Conservation (phyloP, 352 stramenopile species). For the Phytophthora europaea region DNA sequence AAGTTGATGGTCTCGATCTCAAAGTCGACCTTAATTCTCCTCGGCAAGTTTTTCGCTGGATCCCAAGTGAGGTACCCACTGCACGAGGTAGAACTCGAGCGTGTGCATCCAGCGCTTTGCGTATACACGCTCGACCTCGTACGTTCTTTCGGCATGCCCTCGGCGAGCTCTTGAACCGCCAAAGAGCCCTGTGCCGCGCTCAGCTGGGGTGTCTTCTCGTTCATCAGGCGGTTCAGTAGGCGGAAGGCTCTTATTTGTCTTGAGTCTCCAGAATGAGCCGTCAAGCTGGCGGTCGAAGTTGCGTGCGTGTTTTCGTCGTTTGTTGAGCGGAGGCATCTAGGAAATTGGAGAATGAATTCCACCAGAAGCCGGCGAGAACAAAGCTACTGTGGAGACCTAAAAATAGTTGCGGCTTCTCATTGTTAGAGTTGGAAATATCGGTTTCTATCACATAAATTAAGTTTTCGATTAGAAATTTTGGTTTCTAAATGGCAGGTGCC, state of each 20-base stretch:
- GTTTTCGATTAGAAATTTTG: no score
- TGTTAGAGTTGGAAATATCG: no score
- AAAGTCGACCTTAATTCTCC: neutral
- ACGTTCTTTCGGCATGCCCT: neutral
- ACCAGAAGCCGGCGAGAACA: no score
- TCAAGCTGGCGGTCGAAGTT: neutral
- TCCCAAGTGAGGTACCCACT: slow-evolving; percentile 1
- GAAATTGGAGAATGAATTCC: no score
- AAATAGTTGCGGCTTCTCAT: no score
- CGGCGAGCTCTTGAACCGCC: neutral
- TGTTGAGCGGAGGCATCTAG: neutral
- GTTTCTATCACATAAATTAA: no score
- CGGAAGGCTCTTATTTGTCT: neutral
- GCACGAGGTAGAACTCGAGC: neutral
- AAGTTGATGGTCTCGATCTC: neutral
- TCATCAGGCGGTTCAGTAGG: neutral
- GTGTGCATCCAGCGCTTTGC: neutral
- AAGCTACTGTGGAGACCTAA: no score
- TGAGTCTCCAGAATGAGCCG: neutral
- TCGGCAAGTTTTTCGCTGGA: neutral
- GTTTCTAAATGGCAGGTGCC: no score
- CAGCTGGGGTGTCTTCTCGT: neutral
- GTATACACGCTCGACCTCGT: neutral
- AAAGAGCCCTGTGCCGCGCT: neutral
- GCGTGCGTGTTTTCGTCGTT: neutral